Percentiles rank a stretch among this genome's conserved stretches.
Conservation (phyloP, 2,329 filamentous ascomycete species). For the Pyrenochaeta sp. region DNA sequence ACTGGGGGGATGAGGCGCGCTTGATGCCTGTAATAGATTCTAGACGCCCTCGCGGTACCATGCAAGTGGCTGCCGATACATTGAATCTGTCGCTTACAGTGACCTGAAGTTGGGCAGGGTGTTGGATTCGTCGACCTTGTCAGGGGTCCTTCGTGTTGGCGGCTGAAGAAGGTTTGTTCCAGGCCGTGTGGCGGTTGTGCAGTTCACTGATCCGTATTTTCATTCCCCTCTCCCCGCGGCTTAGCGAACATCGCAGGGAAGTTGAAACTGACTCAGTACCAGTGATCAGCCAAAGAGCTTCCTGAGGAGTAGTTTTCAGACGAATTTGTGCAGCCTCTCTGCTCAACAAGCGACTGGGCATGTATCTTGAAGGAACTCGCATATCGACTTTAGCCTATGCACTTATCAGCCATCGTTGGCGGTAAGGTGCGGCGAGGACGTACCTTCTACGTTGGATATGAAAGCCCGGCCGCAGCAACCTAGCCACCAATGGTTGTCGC, state of each 20-base stretch:
- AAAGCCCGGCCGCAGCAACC: not conserved
- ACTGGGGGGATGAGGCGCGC: slow-evolving; percentile 6
- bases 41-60: not conserved
- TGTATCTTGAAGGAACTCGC: not conserved
- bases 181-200: slow-evolving; percentile 15
- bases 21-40: slow-evolving; percentile 9
- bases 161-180: slow-evolving; percentile 8
- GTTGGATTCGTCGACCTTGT: slow-evolving; percentile 9
- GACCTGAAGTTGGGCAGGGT: slow-evolving; percentile 5
- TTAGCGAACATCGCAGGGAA: not conserved
- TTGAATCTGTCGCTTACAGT: slow-evolving; percentile 11
- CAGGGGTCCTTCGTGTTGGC: slow-evolving; percentile 9
- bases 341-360: not conserved
- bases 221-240: not conserved
- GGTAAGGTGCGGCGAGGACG: not conserved
- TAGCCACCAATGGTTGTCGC: not conserved
- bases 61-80: slow-evolving; percentile 8
- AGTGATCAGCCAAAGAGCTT: not conserved
- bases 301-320: not conserved
- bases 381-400: not conserved
- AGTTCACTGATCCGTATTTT: not conserved
- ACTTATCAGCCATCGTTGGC: not conserved
- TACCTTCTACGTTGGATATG: not conserved
- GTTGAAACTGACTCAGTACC: not conserved
- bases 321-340: not conserved